These are phyloP conservation scores for Globisporangium nunn DNA, from an alignment of 352 stramenopile genomes.

Conservation along the genomic window DNA sequence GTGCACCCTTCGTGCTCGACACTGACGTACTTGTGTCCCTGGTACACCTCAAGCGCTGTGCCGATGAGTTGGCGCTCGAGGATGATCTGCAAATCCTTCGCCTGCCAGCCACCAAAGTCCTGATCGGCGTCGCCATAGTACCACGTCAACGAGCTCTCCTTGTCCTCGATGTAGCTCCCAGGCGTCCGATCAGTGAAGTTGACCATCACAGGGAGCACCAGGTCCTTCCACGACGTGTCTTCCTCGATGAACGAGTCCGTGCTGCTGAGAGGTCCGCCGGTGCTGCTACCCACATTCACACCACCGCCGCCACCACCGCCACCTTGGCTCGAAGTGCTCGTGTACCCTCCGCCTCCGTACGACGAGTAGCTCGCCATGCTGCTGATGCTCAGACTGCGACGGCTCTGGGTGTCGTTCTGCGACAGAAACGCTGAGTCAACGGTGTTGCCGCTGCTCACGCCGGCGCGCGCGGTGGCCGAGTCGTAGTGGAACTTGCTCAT, in stretches of 20 bases:
- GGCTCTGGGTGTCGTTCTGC: conserved; percentile 18
- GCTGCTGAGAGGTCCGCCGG: conserved; percentile 18
- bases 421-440: conserved; percentile 29
- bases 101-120: conserved; percentile 85
- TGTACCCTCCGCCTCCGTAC: conserved; percentile 21
- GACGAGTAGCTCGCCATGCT: conserved; percentile 33
- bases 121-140: conserved; percentile 82
- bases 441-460: conserved; percentile 18
- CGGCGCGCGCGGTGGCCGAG: conserved; percentile 26
- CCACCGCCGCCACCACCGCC: background rate
- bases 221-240: conserved; percentile 73
- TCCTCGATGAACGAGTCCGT: conserved; percentile 47
- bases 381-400: conserved; percentile 36
- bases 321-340: conserved; percentile 6
- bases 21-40: conserved; percentile 77
- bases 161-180: conserved; percentile 80
- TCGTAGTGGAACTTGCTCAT: conserved; percentile 85
- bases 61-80: conserved; percentile 82
- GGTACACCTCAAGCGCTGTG: conserved; percentile 81
- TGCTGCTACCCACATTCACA: conserved; percentile 7
- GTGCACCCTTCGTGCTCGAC: conserved; percentile 77
- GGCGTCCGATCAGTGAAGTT: conserved; percentile 72
- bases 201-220: conserved; percentile 72
- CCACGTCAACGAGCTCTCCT: conserved; percentile 83
- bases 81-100: conserved; percentile 88